Evolutionary conservation across 257 asterid species (phyloP).

Genomic region (Gynochthodes officinalis): DNA sequence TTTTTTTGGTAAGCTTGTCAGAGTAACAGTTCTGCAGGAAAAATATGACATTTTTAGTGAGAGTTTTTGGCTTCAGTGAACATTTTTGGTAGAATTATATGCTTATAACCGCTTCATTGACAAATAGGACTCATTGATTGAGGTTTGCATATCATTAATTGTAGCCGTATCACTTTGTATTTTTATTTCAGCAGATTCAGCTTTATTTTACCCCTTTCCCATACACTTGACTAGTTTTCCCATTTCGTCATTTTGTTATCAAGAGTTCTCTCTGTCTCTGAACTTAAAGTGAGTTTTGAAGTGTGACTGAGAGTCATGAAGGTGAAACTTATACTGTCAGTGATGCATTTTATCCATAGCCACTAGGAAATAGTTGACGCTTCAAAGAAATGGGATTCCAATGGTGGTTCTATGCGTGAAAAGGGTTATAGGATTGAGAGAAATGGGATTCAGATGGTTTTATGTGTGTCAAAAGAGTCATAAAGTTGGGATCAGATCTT

Average conservation of each 20-base stretch:
- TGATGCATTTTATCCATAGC: not conserved
- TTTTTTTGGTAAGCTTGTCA: not conserved
- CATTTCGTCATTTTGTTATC: not conserved
- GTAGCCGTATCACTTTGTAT: not conserved
- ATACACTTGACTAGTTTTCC: not conserved
- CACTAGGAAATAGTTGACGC: not conserved
- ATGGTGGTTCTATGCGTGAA: too few relatives aligned
- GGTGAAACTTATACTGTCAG: not conserved
- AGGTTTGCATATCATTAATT: too few relatives aligned
- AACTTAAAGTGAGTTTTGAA: not conserved
- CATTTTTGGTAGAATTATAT: not conserved
- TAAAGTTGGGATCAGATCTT: not conserved
- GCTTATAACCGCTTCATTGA: not conserved
- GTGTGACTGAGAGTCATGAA: too few relatives aligned
- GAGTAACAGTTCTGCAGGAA: not conserved
- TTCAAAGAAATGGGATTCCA: not conserved
- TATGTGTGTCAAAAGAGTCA: not conserved
- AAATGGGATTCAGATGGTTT: not conserved
- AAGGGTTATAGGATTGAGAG: too few relatives aligned
- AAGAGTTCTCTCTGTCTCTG: not conserved
- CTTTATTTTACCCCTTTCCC: not conserved
- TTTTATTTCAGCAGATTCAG: not conserved
- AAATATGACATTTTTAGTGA: not conserved
- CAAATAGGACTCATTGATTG: not conserved
- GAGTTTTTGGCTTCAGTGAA: not conserved